Base-by-base conservation (phyloP, 306 rosid species). In the Glycyrrhiza uralensis region DNA sequence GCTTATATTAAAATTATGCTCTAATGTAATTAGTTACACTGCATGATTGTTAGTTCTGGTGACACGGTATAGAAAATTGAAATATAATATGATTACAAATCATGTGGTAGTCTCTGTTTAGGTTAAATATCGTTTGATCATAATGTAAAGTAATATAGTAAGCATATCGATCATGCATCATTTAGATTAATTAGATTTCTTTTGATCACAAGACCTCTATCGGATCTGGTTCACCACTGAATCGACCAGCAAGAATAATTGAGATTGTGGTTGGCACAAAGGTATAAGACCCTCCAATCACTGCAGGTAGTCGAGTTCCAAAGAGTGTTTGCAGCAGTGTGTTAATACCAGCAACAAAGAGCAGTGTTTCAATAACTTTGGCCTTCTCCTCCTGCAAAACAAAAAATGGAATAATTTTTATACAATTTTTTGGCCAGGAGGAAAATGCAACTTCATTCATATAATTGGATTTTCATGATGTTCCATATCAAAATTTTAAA, bases 281-380 rank as follows among this genome's bases (percentile, higher is more conserved):
- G 67, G 99, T 87, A 76, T 94, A 94, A 3, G 99, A 94, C 71
- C 90, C 99, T 79, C 96, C 99, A 58, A 94, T 89, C 17, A 94
- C 91, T 14, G 99, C 95, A 49, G 99, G 99, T 47, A 94, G 58
- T 49, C 97, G 88, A 65, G 80, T 80, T 73, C 99, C 99, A 71
- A 94, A 94, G 67, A 86, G 47, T 17, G 99, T 35, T 79, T 94
- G 99, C 58, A 76, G 62, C 90, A 94, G 74, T 57, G 99, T 94
- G 87, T 94, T 94, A 73, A 94, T 70, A 73, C 99, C 99, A 32
- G 99, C 99, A 32, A 94, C 97, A 81, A 94, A 88, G 72, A 94
- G 99, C 15, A 94, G 81, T 66, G 99, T 89, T 82, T 91, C 96
- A 61, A 94, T 89, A 61, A 94, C 99, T 81, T 73, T 80, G 0